Evolutionary conservation across 2,329 filamentous ascomycete genomes (phyloP).

Genomic region (Thelonectria olida): DNA sequence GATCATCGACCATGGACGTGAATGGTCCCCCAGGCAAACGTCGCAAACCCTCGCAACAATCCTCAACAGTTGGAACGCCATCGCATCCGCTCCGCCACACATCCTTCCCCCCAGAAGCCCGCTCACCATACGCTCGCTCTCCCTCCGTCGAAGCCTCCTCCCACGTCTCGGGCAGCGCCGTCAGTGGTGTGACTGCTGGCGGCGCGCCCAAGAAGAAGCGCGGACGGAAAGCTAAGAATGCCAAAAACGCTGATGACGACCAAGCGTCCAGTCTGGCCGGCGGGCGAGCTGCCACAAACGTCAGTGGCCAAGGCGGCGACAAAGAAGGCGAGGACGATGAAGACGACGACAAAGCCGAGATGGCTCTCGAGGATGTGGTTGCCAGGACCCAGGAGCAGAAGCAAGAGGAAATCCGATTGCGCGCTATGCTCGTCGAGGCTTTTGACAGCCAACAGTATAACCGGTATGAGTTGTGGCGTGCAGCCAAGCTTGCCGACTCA

Average conservation of each 20-base stretch:
- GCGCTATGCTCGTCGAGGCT: constrained; percentile 69
- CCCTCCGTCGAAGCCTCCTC: constrained; percentile 71
- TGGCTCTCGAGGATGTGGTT: constrained; percentile 66
- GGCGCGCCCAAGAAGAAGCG: constrained; percentile 66
- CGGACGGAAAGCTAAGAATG: constrained; percentile 67
- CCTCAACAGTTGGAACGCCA: constrained; percentile 56
- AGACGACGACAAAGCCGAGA: constrained; percentile 65
- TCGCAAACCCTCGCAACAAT: constrained; percentile 71
- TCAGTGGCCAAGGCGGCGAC: constrained; percentile 56
- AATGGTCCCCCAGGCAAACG: constrained; percentile 66
- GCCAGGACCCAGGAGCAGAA: constrained; percentile 74
- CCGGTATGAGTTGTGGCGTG: constrained; percentile 76
- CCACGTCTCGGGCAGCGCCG: constrained; percentile 69
- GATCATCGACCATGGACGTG: constrained; percentile 63
- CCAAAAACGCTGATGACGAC: constrained; percentile 56
- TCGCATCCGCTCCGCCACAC: constrained; percentile 81
- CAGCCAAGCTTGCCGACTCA: constrained; percentile 73
- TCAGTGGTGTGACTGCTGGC: constrained; percentile 53
- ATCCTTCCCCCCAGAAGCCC: constrained; percentile 75
- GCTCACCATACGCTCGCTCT: constrained; percentile 68
- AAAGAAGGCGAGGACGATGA: constrained; percentile 64
- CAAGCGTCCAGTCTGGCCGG: constrained; percentile 56
- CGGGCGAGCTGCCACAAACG: constrained; percentile 52
- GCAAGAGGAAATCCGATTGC: constrained; percentile 65
- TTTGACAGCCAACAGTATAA: constrained; percentile 74